These are phyloP conservation scores for Fremontodendron californicum DNA, from an alignment of 345 rosid species.

Conservation along the genomic window DNA sequence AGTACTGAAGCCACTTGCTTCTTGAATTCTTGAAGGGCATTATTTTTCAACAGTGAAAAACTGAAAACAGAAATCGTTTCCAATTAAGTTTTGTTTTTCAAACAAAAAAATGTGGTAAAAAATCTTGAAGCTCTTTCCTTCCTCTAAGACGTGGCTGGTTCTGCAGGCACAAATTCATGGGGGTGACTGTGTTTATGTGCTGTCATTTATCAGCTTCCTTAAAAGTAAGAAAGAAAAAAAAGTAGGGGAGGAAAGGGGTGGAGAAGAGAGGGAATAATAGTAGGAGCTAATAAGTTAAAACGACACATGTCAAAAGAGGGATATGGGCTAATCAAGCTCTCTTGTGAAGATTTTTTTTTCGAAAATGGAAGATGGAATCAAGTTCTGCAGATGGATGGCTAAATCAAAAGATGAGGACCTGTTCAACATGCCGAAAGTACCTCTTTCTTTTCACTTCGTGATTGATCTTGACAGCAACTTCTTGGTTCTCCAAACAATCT, in stretches of 20 bases:
- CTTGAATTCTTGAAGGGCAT: background rate
- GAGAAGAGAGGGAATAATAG: conserved; percentile 2
- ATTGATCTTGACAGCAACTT: background rate
- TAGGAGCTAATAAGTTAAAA: background rate
- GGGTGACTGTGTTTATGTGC: conserved; percentile 15
- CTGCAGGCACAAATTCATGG: conserved; percentile 11
- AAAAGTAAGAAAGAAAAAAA: background rate
- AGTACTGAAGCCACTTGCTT: background rate
- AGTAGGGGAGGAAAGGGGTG: background rate
- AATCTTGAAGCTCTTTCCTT: background rate
- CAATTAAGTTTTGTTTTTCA: background rate
- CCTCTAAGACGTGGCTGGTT: background rate
- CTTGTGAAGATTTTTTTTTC: background rate
- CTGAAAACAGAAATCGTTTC: background rate
- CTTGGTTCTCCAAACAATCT: background rate
- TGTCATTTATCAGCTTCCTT: conserved; percentile 12
- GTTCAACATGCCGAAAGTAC: too few relatives aligned
- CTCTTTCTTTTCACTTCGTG: conserved; percentile 12
- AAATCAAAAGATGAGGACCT: background rate
- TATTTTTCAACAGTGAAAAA: background rate
- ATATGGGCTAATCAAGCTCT: background rate
- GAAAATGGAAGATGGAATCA: conserved; percentile 25
- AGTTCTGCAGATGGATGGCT: conserved; percentile 27
- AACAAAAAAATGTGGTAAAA: background rate
- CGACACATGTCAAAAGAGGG: conserved; percentile 15